Conservation (phyloP, 179 eudicot genomes). For the Patellifolia procumbens region DNA sequence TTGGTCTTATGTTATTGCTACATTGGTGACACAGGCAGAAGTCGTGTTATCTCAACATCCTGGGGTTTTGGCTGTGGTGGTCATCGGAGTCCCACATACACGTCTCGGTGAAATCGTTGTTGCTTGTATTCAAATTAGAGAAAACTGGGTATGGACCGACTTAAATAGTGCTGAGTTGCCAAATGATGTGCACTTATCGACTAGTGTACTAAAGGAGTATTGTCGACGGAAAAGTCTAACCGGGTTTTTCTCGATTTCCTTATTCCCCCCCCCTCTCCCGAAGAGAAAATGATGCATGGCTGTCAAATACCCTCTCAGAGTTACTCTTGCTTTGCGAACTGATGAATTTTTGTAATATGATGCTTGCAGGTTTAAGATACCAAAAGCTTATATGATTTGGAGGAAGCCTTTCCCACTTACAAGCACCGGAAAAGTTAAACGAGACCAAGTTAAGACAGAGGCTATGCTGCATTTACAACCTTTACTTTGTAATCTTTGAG, state of each 20-base stretch:
- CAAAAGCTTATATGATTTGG: slow-evolving; percentile 61
- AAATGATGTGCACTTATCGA: slow-evolving; percentile 40
- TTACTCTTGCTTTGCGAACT: background rate
- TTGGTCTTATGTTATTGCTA: background rate
- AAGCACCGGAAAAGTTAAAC: slow-evolving; percentile 75
- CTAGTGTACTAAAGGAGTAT: slow-evolving; percentile 50
- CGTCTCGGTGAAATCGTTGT: slow-evolving; percentile 75
- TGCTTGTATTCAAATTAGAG: slow-evolving; percentile 60
- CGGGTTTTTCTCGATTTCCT: slow-evolving; percentile 42
- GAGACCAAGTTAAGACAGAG: slow-evolving; percentile 60
- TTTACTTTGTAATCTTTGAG: slow-evolving; percentile 46
- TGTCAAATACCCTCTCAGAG: background rate
- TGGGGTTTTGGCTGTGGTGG: slow-evolving; percentile 53
- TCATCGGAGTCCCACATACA: slow-evolving; percentile 66
- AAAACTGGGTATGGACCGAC: slow-evolving; percentile 67
- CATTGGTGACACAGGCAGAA: slow-evolving; percentile 55
- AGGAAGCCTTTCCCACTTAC: slow-evolving; percentile 67
- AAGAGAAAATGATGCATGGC: background rate
- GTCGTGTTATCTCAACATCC: slow-evolving; percentile 69
- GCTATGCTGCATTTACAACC: slow-evolving; percentile 41
- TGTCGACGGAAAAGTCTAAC: slow-evolving; percentile 57
- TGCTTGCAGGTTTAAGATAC: slow-evolving; percentile 75
- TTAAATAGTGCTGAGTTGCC: slow-evolving; percentile 21
- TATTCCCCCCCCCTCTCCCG: background rate
- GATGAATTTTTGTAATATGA: background rate